phyloP scores from a whole-genome alignment of 352 stramenopile genomes.

The Pythium aquatile region DNA sequence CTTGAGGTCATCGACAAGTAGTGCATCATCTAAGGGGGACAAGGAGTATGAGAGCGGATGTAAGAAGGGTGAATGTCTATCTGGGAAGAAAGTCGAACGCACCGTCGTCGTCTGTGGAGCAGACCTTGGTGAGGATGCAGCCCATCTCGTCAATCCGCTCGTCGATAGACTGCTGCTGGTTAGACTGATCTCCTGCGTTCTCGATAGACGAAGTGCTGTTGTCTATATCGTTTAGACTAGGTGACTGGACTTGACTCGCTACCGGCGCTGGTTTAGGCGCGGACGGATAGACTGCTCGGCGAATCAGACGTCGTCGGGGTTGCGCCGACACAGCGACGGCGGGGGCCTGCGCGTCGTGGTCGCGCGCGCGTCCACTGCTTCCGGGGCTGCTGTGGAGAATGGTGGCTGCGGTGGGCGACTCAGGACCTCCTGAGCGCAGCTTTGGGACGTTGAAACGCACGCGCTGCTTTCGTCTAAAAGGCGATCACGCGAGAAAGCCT shows the following conservation, averaged over 20 bases:
- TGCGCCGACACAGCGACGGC: constrained; percentile 10
- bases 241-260: background rate
- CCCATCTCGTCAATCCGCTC: constrained; percentile 33
- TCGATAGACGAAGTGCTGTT: constrained; percentile 3
- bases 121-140: constrained; percentile 56
- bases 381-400: constrained; percentile 17
- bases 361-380: constrained; percentile 7
- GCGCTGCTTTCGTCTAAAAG: constrained; percentile 7
- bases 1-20: constrained; percentile 24
- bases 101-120: constrained; percentile 34
- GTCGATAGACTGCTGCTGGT: constrained; percentile 10
- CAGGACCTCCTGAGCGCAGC: constrained; percentile 26
- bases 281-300: constrained; percentile 14
- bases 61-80: background rate
- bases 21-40: constrained; percentile 8
- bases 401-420: constrained; percentile 17
- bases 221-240: background rate
- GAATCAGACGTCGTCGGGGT: constrained; percentile 21
- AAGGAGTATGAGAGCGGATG: too few species aligned
- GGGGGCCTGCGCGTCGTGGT: constrained; percentile 1
- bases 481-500: constrained; percentile 1
- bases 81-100: background rate
- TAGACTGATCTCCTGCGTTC: constrained; percentile 17
- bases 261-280: background rate
- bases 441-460: constrained; percentile 20